A percentile compares a stretch with the other conserved stretches of the same genome.
phyloP scores from a whole-genome alignment of 2,329 filamentous ascomycete species.

The Epichloe scottii region DNA sequence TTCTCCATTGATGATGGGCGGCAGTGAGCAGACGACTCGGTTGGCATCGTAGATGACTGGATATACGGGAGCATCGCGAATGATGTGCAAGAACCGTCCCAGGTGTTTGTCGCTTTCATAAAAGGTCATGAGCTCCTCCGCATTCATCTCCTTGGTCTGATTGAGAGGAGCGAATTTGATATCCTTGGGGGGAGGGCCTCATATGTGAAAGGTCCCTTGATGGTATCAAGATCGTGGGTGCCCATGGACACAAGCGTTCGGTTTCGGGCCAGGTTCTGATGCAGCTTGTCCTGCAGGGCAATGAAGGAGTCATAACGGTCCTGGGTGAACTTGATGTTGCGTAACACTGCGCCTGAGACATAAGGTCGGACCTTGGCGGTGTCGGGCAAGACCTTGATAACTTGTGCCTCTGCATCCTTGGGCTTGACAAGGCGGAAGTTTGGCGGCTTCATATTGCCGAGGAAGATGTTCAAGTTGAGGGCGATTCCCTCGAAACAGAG shows the following conservation, averaged over 20 bases:
- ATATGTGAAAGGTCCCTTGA: constrained; percentile 92
- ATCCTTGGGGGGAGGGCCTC: constrained; percentile 85
- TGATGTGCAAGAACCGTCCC: constrained; percentile 83
- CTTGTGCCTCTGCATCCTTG: constrained; percentile 59
- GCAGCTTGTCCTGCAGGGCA: constrained; percentile 90
- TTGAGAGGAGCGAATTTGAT: constrained; percentile 88
- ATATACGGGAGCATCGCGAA: constrained; percentile 85
- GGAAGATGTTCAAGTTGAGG: constrained; percentile 91
- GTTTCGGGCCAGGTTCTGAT: constrained; percentile 89
- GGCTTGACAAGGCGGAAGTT: constrained; percentile 68
- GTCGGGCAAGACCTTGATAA: constrained; percentile 64
- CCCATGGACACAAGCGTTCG: constrained; percentile 92
- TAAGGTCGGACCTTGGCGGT: constrained; percentile 75
- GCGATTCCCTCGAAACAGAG: constrained; percentile 95
- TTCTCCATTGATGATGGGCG: constrained; percentile 94
- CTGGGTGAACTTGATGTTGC: constrained; percentile 84
- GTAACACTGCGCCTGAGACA: constrained; percentile 77
- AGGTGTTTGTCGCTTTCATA: constrained; percentile 93
- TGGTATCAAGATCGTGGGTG: constrained; percentile 88
- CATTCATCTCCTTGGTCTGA: constrained; percentile 80
- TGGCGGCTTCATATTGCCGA: constrained; percentile 60
- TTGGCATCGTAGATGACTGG: constrained; percentile 92
- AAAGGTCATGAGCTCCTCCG: constrained; percentile 80
- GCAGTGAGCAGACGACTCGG: constrained; percentile 76
- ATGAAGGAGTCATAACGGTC: constrained; percentile 96